phyloP scores from a whole-genome alignment of 345 rosid species.

The Sisymbrium altissimum region DNA sequence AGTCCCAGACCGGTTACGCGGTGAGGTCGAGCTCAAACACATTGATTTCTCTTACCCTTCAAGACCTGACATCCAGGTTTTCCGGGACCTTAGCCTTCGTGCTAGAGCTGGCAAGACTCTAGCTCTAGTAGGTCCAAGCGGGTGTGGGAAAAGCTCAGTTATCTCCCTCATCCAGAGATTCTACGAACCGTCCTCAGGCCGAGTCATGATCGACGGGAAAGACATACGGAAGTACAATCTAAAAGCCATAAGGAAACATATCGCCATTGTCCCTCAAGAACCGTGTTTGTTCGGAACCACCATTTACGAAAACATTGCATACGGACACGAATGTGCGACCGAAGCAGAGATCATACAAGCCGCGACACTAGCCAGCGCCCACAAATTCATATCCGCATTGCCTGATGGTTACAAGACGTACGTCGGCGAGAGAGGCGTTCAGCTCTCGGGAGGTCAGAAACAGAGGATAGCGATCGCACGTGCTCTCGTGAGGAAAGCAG shows the following conservation, averaged over 20 bases:
- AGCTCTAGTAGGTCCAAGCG: constrained; percentile 98
- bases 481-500: constrained; percentile 81
- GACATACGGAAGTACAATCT: constrained; percentile 95
- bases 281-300: constrained; percentile 85
- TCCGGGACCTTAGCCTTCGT: constrained; percentile 79
- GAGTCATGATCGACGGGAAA: constrained; percentile 83
- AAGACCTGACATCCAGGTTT: constrained; percentile 77
- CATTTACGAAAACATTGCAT: constrained; percentile 86
- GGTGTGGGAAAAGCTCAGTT: constrained; percentile 96
- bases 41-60: constrained; percentile 93
- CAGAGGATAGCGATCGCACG: constrained; percentile 86
- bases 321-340: constrained; percentile 76
- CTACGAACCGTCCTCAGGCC: constrained; percentile 90
- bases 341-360: constrained; percentile 94
- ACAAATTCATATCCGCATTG: constrained; percentile 73
- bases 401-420: constrained; percentile 84
- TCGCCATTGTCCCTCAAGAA: constrained; percentile 93
- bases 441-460: constrained; percentile 96
- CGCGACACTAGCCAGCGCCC: constrained; percentile 88
- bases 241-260: constrained; percentile 80
- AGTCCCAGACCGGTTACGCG: constrained; percentile 76
- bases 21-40: constrained; percentile 94
- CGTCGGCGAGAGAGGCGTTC: constrained; percentile 91
- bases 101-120: constrained; percentile 92
- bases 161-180: constrained; percentile 75